Base-by-base conservation (phyloP, 345 rosid species). In the Eucalyptus regnans region DNA sequence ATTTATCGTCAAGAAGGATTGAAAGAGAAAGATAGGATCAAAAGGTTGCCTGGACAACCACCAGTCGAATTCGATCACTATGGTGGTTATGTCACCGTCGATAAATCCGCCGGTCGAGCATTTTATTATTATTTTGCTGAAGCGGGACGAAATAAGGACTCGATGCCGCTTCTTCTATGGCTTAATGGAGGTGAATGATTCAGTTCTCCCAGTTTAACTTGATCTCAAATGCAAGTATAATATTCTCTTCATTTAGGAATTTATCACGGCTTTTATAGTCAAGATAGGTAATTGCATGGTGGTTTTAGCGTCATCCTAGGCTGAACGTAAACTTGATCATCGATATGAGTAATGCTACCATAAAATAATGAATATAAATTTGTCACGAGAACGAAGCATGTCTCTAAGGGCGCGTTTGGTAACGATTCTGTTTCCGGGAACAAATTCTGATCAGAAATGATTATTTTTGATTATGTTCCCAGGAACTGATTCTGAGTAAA, bases 1-100 rank as follows among this genome's bases (percentile, higher is more conserved):
- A 44, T 92, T n/a, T 49, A 90, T 86, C 4, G 27, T 18, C 92
- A 92, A 18, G 90, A 87, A 44, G 95, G 93, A 51, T 18, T 90
- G 60, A 96, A 94, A 58, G 96, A 96, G 86, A 90, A 85, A 9
- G 98, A 95, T 48, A 91, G 29, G 88, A 89, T 89, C 29, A 12
- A 7, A 16, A 46, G 31, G n/a, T 86, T 89, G 31, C 90, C 90
- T 33, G 90, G 90, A 79, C 90, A 89, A 20, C 88, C 90, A 44
- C 87, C 86, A 22, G 87, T 87, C 4, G 64, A 87, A 18, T 89
- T 89, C 48, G 50, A 80, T 86, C 90, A 89, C 7, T 89, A 89
- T 51, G 88, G 90, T 4, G 90, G 90, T 48, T 86, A 89, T n/a
- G 87, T 89, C 27, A 89, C 90, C 6, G 83, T 87, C 4, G 50